Percentiles rank a stretch among this genome's conserved stretches.
These are phyloP conservation scores for Rostrohypoxylon terebratum DNA, from an alignment of 495 filamentous ascomycete species.

Conservation along the genomic window DNA sequence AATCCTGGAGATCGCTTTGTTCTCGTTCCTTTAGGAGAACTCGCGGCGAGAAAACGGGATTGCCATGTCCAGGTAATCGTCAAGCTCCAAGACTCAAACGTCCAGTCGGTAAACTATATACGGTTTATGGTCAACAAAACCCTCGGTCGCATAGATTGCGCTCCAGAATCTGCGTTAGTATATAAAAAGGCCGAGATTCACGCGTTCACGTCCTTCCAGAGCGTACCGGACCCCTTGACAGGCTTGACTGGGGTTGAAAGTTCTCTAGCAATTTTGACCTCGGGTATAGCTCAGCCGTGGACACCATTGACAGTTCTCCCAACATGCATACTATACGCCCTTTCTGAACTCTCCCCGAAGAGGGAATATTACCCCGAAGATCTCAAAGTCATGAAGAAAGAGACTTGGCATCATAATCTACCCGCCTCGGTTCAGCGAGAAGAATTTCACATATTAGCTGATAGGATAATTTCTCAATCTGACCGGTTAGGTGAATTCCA, in stretches of 20 bases:
- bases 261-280: slow-evolving; percentile 62
- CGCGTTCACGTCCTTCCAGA: slow-evolving; percentile 65
- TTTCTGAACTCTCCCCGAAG: slow-evolving; percentile 63
- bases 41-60: slow-evolving; percentile 25
- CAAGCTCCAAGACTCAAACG: neutral
- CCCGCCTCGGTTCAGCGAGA: slow-evolving; percentile 66
- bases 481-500: slow-evolving; percentile 50
- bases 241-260: slow-evolving; percentile 70
- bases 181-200: slow-evolving; percentile 67
- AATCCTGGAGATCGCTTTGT: slow-evolving; percentile 52
- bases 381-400: slow-evolving; percentile 61
- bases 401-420: slow-evolving; percentile 59
- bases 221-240: slow-evolving; percentile 68
- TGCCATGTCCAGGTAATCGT: slow-evolving; percentile 48
- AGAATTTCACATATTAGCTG: slow-evolving; percentile 52
- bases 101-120: slow-evolving; percentile 45
- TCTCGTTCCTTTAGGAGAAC: slow-evolving; percentile 49
- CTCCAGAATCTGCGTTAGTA: slow-evolving; percentile 59
- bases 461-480: slow-evolving; percentile 57
- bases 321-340: slow-evolving; percentile 23
- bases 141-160: slow-evolving; percentile 60
- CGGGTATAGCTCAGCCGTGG: slow-evolving; percentile 60
- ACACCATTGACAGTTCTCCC: slow-evolving; percentile 40
- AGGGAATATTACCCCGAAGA: slow-evolving; percentile 68
- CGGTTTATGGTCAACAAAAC: slow-evolving; percentile 60